A percentile compares a stretch with the other conserved stretches of the same genome.
Evolutionary conservation across 2,329 filamentous ascomycete genomes (phyloP).

Genomic region (Tolypocladium amazonense): DNA sequence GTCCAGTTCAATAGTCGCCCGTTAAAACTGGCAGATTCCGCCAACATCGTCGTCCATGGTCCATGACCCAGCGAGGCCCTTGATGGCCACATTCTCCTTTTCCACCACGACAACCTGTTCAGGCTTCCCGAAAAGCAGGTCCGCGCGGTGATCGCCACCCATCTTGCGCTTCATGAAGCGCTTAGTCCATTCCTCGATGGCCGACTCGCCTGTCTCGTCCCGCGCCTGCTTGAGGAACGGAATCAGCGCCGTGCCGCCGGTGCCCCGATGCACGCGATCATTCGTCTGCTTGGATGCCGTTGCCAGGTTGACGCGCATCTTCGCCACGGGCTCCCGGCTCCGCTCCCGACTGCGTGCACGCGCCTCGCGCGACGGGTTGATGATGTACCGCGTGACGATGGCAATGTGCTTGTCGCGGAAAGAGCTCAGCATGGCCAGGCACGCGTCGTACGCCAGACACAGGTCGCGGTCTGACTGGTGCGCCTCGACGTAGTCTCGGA

Average conservation of each 20-base stretch:
- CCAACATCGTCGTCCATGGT: constrained; percentile 74
- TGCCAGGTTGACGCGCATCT: constrained; percentile 49
- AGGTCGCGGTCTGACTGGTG: constrained; percentile 53
- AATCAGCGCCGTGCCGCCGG: constrained; percentile 86
- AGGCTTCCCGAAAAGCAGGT: constrained; percentile 48
- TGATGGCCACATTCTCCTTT: constrained; percentile 36
- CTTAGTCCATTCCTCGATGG: constrained; percentile 56
- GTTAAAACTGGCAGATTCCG: constrained; percentile 45
- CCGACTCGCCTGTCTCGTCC: constrained; percentile 90
- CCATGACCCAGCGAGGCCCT: constrained; percentile 75
- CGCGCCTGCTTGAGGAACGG: constrained; percentile 94
- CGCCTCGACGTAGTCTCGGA: constrained; percentile 68
- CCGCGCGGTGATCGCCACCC: constrained; percentile 36
- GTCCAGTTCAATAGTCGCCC: background rate
- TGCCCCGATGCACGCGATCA: constrained; percentile 64
- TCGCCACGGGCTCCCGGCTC: constrained; percentile 38
- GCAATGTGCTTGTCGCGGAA: constrained; percentile 93
- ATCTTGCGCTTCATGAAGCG: constrained; percentile 45
- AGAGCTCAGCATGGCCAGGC: constrained; percentile 55
- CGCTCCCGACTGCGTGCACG: constrained; percentile 52
- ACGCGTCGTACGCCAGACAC: constrained; percentile 79
- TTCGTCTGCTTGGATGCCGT: constrained; percentile 40
- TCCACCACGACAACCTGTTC: constrained; percentile 29
- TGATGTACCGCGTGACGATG: constrained; percentile 92
- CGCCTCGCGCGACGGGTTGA: constrained; percentile 72